Conservation (phyloP, 495 filamentous ascomycete species). For the Tetracladium marchalianum region DNA sequence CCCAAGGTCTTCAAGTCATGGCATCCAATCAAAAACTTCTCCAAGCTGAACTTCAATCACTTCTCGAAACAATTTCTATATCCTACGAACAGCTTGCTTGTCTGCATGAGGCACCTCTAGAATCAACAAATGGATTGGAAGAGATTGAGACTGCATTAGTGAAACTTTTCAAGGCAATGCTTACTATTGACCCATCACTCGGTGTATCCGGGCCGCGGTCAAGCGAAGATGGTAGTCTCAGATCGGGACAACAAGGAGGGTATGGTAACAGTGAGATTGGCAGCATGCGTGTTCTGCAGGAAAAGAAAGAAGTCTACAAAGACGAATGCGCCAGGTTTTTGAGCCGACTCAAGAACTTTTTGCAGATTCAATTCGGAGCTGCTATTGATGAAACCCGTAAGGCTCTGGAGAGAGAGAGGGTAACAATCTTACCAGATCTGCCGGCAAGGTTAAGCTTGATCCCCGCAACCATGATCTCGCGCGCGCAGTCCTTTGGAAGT, state of each 20-base stretch:
- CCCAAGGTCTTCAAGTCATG: slow-evolving; percentile 91
- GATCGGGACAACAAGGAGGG: slow-evolving; percentile 32
- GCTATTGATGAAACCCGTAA: slow-evolving; percentile 55
- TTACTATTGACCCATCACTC: slow-evolving; percentile 72
- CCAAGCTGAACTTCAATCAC: slow-evolving; percentile 70
- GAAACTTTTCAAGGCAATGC: slow-evolving; percentile 88
- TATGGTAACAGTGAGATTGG: slow-evolving; percentile 73
- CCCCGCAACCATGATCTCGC: slow-evolving; percentile 41
- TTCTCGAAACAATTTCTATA: slow-evolving; percentile 83
- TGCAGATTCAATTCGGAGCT: slow-evolving; percentile 70
- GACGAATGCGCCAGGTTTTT: slow-evolving; percentile 63
- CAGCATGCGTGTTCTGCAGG: slow-evolving; percentile 84
- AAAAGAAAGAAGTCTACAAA: slow-evolving; percentile 83
- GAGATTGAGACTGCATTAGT: slow-evolving; percentile 67
- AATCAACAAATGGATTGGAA: slow-evolving; percentile 56
- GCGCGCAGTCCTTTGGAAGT: slow-evolving; percentile 61
- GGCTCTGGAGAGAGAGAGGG: slow-evolving; percentile 34
- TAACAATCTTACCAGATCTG: slow-evolving; percentile 22
- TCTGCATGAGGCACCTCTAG: slow-evolving; percentile 64
- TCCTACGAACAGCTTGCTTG: slow-evolving; percentile 61
- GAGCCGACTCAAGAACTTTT: slow-evolving; percentile 65
- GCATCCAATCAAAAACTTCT: slow-evolving; percentile 94
- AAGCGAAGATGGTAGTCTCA: slow-evolving; percentile 33
- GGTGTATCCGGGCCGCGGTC: slow-evolving; percentile 15
- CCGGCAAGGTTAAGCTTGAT: slow-evolving; percentile 41